These are phyloP conservation scores for Coemansia sp. DNA, from an alignment of 371 early-diverging fungal genomes.

Conservation along the genomic window DNA sequence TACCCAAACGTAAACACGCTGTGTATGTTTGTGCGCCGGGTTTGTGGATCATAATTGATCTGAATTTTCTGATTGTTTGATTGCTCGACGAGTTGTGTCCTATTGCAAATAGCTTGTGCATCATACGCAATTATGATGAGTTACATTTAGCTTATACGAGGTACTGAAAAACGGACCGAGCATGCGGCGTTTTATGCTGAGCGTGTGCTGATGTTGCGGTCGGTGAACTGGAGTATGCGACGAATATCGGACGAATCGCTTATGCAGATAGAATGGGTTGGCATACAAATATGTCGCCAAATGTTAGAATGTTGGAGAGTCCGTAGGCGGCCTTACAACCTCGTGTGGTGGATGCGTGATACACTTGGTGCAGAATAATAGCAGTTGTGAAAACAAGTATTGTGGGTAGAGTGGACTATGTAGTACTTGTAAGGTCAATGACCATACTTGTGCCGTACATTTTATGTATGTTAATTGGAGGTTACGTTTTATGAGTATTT, in stretches of 20 bases:
- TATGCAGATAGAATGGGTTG: slow-evolving; percentile 24
- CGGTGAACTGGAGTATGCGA: slow-evolving; percentile 10
- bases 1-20: slow-evolving; percentile 37
- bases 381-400: neutral
- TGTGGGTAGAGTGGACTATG: no score
- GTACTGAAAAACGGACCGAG: slow-evolving; percentile 24
- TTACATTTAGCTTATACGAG: slow-evolving; percentile 24
- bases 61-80: neutral
- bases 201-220: slow-evolving; percentile 10
- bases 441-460: neutral
- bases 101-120: neutral
- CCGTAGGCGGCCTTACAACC: neutral
- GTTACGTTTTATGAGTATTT: no score
- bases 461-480: no score
- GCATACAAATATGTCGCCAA: slow-evolving; percentile 22
- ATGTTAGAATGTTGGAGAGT: neutral
- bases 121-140: slow-evolving; percentile 20
- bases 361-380: neutral
- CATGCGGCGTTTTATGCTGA: slow-evolving; percentile 21
- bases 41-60: slow-evolving; percentile 14
- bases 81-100: neutral
- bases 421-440: no score
- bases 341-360: neutral
- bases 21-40: slow-evolving; percentile 10
- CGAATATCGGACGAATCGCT: slow-evolving; percentile 27